Evolutionary conservation across 2,329 filamentous ascomycete genomes (phyloP).

Genomic region (Neonectria coccinea): DNA sequence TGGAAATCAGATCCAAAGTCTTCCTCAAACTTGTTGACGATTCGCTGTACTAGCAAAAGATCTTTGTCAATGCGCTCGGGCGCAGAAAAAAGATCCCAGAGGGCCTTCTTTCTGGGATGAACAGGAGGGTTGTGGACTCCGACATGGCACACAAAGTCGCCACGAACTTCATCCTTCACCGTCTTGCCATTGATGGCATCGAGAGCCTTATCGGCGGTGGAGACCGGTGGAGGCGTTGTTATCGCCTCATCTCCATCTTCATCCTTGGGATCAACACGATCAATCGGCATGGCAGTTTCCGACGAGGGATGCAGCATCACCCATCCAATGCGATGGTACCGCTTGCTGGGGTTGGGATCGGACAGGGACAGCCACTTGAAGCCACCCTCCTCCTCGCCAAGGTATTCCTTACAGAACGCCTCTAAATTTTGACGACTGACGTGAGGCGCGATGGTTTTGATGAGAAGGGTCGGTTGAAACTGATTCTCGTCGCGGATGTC

Average conservation of each 20-base stretch:
- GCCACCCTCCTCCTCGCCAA: constrained; percentile 89
- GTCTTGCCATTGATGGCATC: constrained; percentile 98
- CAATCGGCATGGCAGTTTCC: constrained; percentile 73
- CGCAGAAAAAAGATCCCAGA: constrained; percentile 96
- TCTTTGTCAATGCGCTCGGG: constrained; percentile 95
- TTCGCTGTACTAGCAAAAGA: constrained; percentile 81
- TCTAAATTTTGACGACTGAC: constrained; percentile 95
- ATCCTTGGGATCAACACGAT: constrained; percentile 79
- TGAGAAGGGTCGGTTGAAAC: constrained; percentile 90
- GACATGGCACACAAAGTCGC: constrained; percentile 97
- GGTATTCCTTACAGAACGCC: constrained; percentile 91
- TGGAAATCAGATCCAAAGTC: constrained; percentile 84
- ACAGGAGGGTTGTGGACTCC: constrained; percentile 92
- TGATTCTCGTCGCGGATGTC: constrained; percentile 91
- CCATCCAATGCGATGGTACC: constrained; percentile 98
- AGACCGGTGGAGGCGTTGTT: constrained; percentile 63
- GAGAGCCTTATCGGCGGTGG: constrained; percentile 85
- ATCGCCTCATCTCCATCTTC: constrained; percentile 71
- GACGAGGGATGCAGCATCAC: constrained; percentile 90
- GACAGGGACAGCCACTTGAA: constrained; percentile 97
- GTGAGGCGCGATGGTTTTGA: constrained; percentile 97
- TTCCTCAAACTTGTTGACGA: constrained; percentile 86
- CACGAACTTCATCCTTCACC: constrained; percentile 91
- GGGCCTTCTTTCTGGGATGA: constrained; percentile 89
- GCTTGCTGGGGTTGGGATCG: constrained; percentile 96